A percentile compares a stretch with the other conserved stretches of the same genome.
phyloP scores from a whole-genome alignment of 2,329 filamentous ascomycete species.

The Monosporascus sp. region DNA sequence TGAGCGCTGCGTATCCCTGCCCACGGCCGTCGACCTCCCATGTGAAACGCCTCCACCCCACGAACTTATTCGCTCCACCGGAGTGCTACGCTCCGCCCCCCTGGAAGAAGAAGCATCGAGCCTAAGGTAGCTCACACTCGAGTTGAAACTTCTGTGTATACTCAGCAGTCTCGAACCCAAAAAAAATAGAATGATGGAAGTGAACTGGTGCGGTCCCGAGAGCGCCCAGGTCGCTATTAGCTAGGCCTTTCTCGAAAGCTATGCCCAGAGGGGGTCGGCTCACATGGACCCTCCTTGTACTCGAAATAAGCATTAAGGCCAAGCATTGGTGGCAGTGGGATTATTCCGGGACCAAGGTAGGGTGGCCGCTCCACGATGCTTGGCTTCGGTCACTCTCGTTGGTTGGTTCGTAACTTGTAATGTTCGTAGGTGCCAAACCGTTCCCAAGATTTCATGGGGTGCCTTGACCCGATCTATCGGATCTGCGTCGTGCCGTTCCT shows the following conservation, averaged over 20 bases:
- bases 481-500: background rate
- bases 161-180: too few species aligned
- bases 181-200: too few species aligned
- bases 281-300: too few species aligned
- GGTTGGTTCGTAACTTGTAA: background rate
- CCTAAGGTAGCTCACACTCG: conserved; percentile 2
- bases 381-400: background rate
- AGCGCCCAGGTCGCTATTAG: too few species aligned
- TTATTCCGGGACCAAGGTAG: background rate
- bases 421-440: too few species aligned
- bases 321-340: background rate
- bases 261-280: too few species aligned
- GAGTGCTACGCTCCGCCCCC: conserved; percentile 19
- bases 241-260: too few species aligned
- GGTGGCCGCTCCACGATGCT: background rate
- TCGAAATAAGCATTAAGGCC: background rate
- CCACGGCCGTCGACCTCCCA: background rate
- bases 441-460: too few species aligned
- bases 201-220: too few species aligned
- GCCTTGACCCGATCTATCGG: background rate
- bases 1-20: background rate
- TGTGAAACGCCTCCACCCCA: too few species aligned
- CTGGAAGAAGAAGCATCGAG: conserved; percentile 15
- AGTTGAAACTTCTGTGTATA: too few species aligned
- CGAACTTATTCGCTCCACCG: conserved; percentile 2